A percentile compares a stretch with the other conserved stretches of the same genome.
Conservation (phyloP, 1,284 basidiomycete genomes). For the Puccinia hordei region DNA sequence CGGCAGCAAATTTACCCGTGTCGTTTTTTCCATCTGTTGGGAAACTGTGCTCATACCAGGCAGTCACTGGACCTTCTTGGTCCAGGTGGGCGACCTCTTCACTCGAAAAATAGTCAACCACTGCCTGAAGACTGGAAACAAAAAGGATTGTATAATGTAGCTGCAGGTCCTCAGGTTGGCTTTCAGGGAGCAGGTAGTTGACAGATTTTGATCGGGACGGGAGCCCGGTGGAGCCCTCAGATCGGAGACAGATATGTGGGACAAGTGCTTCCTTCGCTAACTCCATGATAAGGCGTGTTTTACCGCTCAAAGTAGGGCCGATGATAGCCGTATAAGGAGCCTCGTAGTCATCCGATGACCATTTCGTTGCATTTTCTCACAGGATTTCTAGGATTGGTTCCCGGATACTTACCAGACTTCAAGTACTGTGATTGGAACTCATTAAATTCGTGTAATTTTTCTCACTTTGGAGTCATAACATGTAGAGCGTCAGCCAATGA, state of each 20-base stretch:
- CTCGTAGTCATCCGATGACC: not conserved
- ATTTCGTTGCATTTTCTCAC: no score
- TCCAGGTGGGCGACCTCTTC: not conserved
- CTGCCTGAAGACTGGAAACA: not conserved
- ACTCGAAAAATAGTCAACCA: not conserved
- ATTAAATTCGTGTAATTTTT: not conserved
- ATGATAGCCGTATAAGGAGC: constrained; percentile 7
- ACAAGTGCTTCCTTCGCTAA: no score
- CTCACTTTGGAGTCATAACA: not conserved
- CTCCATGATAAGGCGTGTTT: no score
- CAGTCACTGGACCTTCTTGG: not conserved
- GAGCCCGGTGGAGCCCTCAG: no score
- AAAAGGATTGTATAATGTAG: not conserved
- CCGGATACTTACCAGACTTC: not conserved
- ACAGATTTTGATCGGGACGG: constrained; percentile 2
- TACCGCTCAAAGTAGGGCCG: constrained; percentile 8
- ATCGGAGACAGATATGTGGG: no score
- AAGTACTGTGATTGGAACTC: not conserved
- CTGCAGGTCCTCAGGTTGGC: not conserved
- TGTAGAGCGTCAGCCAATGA: not conserved
- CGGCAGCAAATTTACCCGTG: not conserved
- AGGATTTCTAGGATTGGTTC: not conserved
- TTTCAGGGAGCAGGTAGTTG: not conserved
- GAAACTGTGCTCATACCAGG: constrained; percentile 13
- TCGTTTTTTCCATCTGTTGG: constrained; percentile 6